Evolutionary conservation across 2,329 filamentous ascomycete genomes (phyloP).

Genomic region (Pseudogymnoascus sp.): DNA sequence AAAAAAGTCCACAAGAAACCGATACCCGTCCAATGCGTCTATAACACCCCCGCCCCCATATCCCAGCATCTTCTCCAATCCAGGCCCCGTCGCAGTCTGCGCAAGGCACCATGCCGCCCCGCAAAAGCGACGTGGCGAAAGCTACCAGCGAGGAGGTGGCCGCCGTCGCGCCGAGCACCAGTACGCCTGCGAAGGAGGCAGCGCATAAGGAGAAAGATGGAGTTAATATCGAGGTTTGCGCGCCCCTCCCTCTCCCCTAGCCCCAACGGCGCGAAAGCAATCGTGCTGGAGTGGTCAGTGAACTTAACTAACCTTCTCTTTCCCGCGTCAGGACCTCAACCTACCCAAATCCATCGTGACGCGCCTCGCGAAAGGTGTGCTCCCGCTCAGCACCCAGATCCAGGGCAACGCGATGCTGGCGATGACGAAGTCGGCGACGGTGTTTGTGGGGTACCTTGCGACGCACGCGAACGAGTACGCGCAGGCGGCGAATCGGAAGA

Average conservation of each 20-base stretch:
- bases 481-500: slow-evolving; percentile 61
- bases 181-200: slow-evolving; percentile 22
- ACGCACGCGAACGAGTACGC: slow-evolving; percentile 67
- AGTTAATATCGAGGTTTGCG: slow-evolving; percentile 43
- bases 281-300: too few relatives aligned
- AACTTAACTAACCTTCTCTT: neutral
- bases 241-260: neutral
- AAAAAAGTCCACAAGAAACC: neutral
- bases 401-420: slow-evolving; percentile 74
- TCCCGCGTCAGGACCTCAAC: slow-evolving; percentile 52
- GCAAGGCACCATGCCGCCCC: slow-evolving; percentile 40
- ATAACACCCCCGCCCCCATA: neutral
- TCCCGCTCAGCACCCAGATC: slow-evolving; percentile 74
- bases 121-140: slow-evolving; percentile 45
- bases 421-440: slow-evolving; percentile 71
- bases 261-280: neutral
- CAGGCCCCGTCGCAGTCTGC: neutral
- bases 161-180: slow-evolving; percentile 34
- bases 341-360: slow-evolving; percentile 77
- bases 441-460: slow-evolving; percentile 75
- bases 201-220: slow-evolving; percentile 20
- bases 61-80: neutral
- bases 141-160: slow-evolving; percentile 32
- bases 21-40: slow-evolving; percentile 1
- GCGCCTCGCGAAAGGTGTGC: slow-evolving; percentile 67